Evolutionary conservation across 495 filamentous ascomycete species (phyloP).

Genomic region (Pseudevernia furfuracea): DNA sequence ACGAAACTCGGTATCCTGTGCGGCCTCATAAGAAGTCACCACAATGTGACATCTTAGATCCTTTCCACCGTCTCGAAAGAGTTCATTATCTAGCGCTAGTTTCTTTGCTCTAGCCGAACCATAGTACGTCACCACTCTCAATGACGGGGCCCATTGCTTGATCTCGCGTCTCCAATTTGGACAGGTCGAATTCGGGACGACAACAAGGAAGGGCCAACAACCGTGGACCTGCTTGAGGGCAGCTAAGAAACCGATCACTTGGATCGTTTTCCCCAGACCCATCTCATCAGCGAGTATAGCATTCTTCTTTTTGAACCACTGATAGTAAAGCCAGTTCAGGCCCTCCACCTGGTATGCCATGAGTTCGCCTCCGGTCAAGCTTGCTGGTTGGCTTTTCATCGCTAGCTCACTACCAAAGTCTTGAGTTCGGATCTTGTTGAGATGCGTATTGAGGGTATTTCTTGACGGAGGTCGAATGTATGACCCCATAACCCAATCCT

Average conservation of each 20-base stretch:
- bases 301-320: constrained; percentile 71
- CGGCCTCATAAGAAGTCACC: constrained; percentile 88
- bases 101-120: constrained; percentile 63
- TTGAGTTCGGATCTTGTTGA: constrained; percentile 52
- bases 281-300: constrained; percentile 98
- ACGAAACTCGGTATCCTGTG: constrained; percentile 57
- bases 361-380: constrained; percentile 67
- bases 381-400: constrained; percentile 62
- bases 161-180: constrained; percentile 97
- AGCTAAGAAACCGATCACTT: constrained; percentile 77
- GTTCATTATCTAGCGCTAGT: constrained; percentile 67
- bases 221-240: constrained; percentile 69
- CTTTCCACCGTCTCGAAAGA: constrained; percentile 58
- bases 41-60: constrained; percentile 80
- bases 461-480: constrained; percentile 55
- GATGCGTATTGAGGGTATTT: constrained; percentile 48
- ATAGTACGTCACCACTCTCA: constrained; percentile 87
- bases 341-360: constrained; percentile 95
- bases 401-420: constrained; percentile 60
- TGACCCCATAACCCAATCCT: constrained; percentile 70
- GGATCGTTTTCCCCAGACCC: constrained; percentile 97
- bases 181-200: constrained; percentile 90
- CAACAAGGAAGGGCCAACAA: constrained; percentile 87
- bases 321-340: constrained; percentile 94
- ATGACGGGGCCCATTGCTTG: constrained; percentile 79